Conservation (phyloP, 306 rosid genomes). For the Quercus suber region DNA sequence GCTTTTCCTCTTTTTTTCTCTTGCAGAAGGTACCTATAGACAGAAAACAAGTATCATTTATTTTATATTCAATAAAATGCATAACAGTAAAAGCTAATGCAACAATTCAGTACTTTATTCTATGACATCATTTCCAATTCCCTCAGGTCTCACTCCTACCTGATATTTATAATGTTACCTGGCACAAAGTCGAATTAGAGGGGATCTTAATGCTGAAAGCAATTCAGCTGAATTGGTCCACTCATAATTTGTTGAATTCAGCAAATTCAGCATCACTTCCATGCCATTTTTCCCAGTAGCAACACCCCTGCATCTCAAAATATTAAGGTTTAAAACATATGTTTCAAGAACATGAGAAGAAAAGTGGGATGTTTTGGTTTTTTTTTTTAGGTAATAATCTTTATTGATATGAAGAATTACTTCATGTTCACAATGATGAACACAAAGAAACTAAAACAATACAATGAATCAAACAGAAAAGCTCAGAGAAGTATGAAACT, state of each 20-base stretch:
- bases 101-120: conserved; percentile 1
- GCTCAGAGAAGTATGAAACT: too few species aligned
- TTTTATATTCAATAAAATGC: neutral
- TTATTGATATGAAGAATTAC: too few species aligned
- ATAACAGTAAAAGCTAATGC: neutral
- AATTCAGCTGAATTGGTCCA: conserved; percentile 62
- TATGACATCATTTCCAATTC: conserved; percentile 13
- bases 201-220: conserved; percentile 49
- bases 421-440: too few species aligned
- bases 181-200: conserved; percentile 76
- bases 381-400: too few species aligned
- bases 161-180: conserved; percentile 46
- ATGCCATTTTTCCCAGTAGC: conserved; percentile 60
- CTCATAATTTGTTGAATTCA: conserved; percentile 63
- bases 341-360: conserved; percentile 4
- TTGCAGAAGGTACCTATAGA: conserved; percentile 79
- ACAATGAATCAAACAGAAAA: too few species aligned
- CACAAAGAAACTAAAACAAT: too few species aligned
- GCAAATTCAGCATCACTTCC: conserved; percentile 70
- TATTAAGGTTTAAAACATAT: conserved; percentile 14
- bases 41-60: conserved; percentile 11
- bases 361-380: conserved; percentile 13
- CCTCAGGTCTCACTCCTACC: conserved; percentile 4
- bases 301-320: conserved; percentile 50
- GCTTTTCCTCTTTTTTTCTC: conserved; percentile 99